A percentile compares a stretch with the other conserved stretches of the same genome.
These are phyloP conservation scores for Colletotrichum lini DNA, from an alignment of 2,329 filamentous ascomycete species.

Conservation along the genomic window DNA sequence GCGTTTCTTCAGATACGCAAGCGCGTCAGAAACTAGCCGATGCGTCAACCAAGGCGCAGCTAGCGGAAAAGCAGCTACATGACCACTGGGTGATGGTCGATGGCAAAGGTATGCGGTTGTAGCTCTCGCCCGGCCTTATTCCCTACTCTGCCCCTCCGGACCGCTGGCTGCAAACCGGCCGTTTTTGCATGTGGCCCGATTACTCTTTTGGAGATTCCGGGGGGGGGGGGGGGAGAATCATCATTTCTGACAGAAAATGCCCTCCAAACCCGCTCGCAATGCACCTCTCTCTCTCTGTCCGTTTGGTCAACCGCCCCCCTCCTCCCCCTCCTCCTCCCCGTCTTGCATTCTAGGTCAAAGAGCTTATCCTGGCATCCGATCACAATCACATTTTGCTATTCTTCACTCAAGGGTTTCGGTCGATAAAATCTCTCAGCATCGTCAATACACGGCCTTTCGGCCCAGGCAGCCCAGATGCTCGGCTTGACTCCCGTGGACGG, in stretches of 20 bases:
- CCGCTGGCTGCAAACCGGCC: neutral
- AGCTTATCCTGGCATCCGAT: neutral
- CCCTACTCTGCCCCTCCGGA: neutral
- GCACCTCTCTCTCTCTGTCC: neutral
- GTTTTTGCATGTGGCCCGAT: constrained; percentile 14
- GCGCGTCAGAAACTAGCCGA: constrained; percentile 14
- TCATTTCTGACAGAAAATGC: constrained; percentile 34
- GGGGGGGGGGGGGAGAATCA: constrained; percentile 8
- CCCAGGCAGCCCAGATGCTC: constrained; percentile 11
- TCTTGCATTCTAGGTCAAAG: neutral
- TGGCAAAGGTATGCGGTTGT: too few relatives aligned
- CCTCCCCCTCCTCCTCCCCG: too few relatives aligned
- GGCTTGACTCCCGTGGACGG: neutral
- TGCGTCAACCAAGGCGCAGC: constrained; percentile 7
- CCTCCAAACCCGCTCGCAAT: neutral
- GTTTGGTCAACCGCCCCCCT: neutral
- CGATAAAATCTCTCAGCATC: neutral
- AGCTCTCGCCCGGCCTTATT: neutral
- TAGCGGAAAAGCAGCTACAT: too few relatives aligned
- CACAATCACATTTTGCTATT: neutral
- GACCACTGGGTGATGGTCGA: too few relatives aligned
- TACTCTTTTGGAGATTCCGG: neutral
- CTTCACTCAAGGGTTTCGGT: neutral
- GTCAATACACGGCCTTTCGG: constrained; percentile 13
- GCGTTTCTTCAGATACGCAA: neutral